These are phyloP conservation scores for Sphaerostilbella broomeana DNA, from an alignment of 2,329 filamentous ascomycete genomes.

Conservation along the genomic window DNA sequence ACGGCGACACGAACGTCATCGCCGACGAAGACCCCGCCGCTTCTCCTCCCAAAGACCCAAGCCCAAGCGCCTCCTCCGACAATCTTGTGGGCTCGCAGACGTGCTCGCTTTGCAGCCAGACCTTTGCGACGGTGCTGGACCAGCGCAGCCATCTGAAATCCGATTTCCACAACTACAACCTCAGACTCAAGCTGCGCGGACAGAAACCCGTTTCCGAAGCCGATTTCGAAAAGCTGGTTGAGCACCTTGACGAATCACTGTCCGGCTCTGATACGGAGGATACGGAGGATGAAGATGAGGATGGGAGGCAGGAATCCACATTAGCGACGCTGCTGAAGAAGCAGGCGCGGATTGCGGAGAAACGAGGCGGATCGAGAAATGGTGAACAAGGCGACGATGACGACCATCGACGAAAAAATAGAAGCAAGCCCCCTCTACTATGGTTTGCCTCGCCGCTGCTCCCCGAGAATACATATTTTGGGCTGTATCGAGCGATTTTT, in stretches of 20 bases:
- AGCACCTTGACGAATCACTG: constrained; percentile 80
- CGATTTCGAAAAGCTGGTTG: constrained; percentile 83
- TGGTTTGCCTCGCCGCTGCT: constrained; percentile 78
- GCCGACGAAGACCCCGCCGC: constrained; percentile 18
- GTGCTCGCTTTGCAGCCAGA: constrained; percentile 72
- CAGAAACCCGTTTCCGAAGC: constrained; percentile 63
- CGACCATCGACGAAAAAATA: constrained; percentile 40
- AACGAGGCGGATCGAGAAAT: constrained; percentile 37
- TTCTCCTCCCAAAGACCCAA: not conserved
- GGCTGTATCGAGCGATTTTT: constrained; percentile 79
- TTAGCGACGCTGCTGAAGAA: constrained; percentile 73
- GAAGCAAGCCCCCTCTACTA: constrained; percentile 66
- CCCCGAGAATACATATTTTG: constrained; percentile 72
- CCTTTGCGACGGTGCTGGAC: constrained; percentile 67
- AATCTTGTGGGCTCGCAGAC: constrained; percentile 58
- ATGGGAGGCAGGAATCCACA: constrained; percentile 56
- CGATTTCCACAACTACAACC: constrained; percentile 87
- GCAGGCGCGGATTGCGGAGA: constrained; percentile 66
- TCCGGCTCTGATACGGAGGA: constrained; percentile 78
- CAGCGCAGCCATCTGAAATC: constrained; percentile 83
- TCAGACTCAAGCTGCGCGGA: constrained; percentile 83
- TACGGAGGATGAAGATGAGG: constrained; percentile 59
- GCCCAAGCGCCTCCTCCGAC: not conserved
- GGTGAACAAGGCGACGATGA: constrained; percentile 40
- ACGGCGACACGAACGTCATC: constrained; percentile 23